Conservation (phyloP, 192 early-diverging fungal genomes). For the Coemansia sp. region DNA sequence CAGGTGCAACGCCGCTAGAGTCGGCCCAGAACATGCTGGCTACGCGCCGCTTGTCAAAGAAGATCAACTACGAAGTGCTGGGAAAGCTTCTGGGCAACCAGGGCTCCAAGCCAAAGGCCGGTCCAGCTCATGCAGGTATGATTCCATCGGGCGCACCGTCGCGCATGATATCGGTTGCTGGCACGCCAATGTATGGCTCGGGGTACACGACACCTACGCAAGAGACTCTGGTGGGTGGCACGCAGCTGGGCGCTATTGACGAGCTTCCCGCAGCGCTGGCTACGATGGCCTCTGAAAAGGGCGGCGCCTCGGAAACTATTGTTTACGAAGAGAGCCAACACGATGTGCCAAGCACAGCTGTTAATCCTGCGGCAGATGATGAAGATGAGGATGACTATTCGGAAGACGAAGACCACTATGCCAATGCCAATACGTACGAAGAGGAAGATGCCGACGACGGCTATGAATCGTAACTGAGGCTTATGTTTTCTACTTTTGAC, state of each 20-base stretch:
- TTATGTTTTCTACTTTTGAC: too few relatives aligned
- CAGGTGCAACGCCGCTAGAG: slow-evolving; percentile 66
- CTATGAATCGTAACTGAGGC: background rate
- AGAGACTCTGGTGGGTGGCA: slow-evolving; percentile 17
- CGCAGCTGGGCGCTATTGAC: slow-evolving; percentile 29
- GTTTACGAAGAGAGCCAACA: slow-evolving; percentile 48
- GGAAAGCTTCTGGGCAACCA: slow-evolving; percentile 64
- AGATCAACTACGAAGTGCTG: slow-evolving; percentile 85
- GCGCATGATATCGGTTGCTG: slow-evolving; percentile 36
- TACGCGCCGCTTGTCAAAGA: slow-evolving; percentile 77
- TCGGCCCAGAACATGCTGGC: slow-evolving; percentile 72
- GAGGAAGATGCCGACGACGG: slow-evolving; percentile 18
- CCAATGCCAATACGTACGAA: slow-evolving; percentile 1
- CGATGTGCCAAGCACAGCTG: slow-evolving; percentile 47
- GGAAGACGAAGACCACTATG: slow-evolving; percentile 26
- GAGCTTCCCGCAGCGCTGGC: slow-evolving; percentile 40
- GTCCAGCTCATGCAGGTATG: slow-evolving; percentile 28
- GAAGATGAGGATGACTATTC: slow-evolving; percentile 54
- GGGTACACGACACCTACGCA: slow-evolving; percentile 37
- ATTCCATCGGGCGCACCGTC: slow-evolving; percentile 52
- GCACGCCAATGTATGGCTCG: slow-evolving; percentile 23
- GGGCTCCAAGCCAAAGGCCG: slow-evolving; percentile 31
- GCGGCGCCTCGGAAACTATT: slow-evolving; percentile 18
- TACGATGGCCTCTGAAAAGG: slow-evolving; percentile 10
- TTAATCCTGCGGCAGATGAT: slow-evolving; percentile 44